Base-by-base conservation (phyloP, 2,329 filamentous ascomycete species). In the Ceratocystis cubensis region DNA sequence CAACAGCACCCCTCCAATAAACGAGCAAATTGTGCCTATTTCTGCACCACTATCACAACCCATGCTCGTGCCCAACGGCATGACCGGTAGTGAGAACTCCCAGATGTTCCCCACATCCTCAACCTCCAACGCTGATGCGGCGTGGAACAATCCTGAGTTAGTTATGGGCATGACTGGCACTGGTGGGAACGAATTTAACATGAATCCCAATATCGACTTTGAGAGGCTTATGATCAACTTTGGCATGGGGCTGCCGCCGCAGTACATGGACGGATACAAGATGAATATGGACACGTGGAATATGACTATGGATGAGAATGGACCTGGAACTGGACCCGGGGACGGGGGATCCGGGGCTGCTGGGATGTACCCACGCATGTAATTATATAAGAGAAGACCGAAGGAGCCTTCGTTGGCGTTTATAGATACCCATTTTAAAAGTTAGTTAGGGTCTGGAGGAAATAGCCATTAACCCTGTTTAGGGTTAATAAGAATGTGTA, bases 171-270 rank as follows among this genome's bases (percentile, higher is more conserved):
- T 46, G 45, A 28, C 41, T 25, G 41, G 56, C 22, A 13, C 41
- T 25, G 41, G 56, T 15, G 30, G 61, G 41, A 44, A 25, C 37
- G 56, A 48, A 30, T 59, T 59, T 7, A 15, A 28, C n/a, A 22
- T 65, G 4, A 64, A 61, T 33, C 46, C 67, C 44, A 64, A 65
- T 7, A 56, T 70, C 5, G 69, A 70, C 61, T 70, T 69, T 66
- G 67, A 70, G 41, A 65, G 69, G 15, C 50, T 70, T 28, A 67
- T 68, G 64, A 53, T 69, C 17, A 69, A 63, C 61, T 66, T 69
- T 30, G 69, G 69, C 17, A 64, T 67, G 59, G 68, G 68, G 13
- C 46, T 70, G 56, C 68, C 68, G 15, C 28, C 63, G 17, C 66
- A 62, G 57, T 66, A 64, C 57, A 53, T 65, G 22, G 63, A 68